Base-by-base conservation (phyloP, 306 rosid species). In the Arachis stenosperma region DNA sequence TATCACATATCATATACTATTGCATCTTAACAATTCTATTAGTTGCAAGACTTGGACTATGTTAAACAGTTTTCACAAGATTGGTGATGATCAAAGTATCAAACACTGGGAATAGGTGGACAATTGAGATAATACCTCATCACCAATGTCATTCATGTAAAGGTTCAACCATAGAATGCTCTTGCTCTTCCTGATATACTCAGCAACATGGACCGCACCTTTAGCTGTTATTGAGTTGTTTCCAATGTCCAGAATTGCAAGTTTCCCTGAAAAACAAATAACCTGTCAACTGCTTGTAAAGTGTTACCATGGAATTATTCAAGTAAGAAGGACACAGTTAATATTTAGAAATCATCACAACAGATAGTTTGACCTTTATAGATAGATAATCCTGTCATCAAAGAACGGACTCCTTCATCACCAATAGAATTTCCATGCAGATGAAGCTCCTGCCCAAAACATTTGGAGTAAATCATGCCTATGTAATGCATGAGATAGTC, bases 131-230 rank as follows among this genome's bases (percentile, higher is more conserved):
- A 48, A 70, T 93, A 94, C 99, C 97, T 91, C 93, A 68, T 94
- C 99, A 42, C 95, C 95, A 53, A 94, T 88, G 81, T 94, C 99
- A 82, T 94, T 94, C 99, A 94, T 94, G 88, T 86, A 89, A 83
- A 91, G 81, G 76, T 91, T 89, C 88, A 94, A 79, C 90, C 89
- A 85, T 62, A 89, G 71, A 60, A 94, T 70, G 84, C 82, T 91
- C 84, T 69, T 91, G 83, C 83, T 81, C 88, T 83, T 94, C 84
- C 75, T 88, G 61, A 91, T 60, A 75, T 79, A 91, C 83, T 87
- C 97, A 15, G 95, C 95, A 47, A 94, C 93, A 78, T 89, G 87
- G 76, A 86, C 87, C 6, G 90, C 95, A 44, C 97, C 99, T 77
- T 78, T 86, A 67, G 95, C 90, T 69, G 89, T 91, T 73, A 94